A percentile compares a stretch with the other conserved stretches of the same genome.
These are phyloP conservation scores for Cicer judaicum DNA, from an alignment of 306 rosid species.

Conservation along the genomic window DNA sequence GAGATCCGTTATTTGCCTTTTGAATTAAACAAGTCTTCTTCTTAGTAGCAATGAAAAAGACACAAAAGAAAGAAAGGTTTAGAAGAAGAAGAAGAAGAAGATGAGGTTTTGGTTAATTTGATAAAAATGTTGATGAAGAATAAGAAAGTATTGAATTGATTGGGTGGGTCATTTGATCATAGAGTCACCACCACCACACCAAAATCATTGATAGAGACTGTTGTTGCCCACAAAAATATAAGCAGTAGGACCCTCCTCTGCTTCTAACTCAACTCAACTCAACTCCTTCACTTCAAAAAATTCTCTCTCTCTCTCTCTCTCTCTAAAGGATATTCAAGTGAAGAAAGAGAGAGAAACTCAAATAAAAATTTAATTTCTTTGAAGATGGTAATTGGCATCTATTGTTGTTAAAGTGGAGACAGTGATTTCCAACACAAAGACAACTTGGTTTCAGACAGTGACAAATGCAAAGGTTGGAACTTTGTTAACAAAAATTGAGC, in stretches of 20 bases:
- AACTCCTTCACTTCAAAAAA: constrained; percentile 40
- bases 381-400: no score
- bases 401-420: constrained; percentile 37
- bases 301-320: not conserved
- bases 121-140: constrained; percentile 17
- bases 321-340: not conserved
- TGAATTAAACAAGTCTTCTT: constrained; percentile 1
- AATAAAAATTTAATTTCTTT: no score
- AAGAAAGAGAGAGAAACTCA: no score
- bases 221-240: constrained; percentile 65
- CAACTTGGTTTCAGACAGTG: constrained; percentile 24
- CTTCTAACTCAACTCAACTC: constrained; percentile 17
- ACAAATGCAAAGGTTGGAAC: constrained; percentile 29
- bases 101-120: no score
- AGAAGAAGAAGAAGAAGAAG: no score
- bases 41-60: constrained; percentile 38
- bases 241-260: constrained; percentile 62
- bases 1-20: constrained; percentile 59
- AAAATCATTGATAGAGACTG: constrained; percentile 68
- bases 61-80: constrained; percentile 16
- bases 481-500: constrained; percentile 25
- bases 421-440: constrained; percentile 35
- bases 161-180: constrained; percentile 62
- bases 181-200: constrained; percentile 48
- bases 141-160: constrained; percentile 34